Conservation (phyloP, 257 asterid species). For the Pogostemon cablin region DNA sequence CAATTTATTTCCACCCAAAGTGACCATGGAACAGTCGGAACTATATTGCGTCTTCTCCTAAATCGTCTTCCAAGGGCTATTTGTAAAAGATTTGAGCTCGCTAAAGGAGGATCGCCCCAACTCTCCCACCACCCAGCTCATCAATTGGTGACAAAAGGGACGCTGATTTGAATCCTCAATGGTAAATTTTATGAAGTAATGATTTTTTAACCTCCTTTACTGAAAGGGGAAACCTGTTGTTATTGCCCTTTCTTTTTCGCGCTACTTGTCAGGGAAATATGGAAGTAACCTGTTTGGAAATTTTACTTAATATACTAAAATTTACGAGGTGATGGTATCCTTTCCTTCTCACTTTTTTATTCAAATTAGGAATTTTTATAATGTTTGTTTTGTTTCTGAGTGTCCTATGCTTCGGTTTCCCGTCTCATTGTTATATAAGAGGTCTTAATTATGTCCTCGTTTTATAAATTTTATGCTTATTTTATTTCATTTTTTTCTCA, state of each 20-base stretch:
- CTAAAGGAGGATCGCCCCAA: no score
- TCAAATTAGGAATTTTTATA: not conserved
- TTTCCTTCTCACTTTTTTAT: not conserved
- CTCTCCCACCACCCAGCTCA: no score
- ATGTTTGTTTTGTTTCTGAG: not conserved
- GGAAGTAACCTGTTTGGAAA: not conserved
- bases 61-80: no score
- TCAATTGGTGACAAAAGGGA: no score
- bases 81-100: no score
- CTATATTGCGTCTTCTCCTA: no score
- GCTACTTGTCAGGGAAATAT: slow-evolving; percentile 8
- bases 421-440: not conserved
- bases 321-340: slow-evolving; percentile 2
- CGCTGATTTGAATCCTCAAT: no score
- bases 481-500: not conserved
- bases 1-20: no score
- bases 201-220: not conserved
- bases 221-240: not conserved
- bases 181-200: not conserved
- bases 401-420: not conserved
- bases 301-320: not conserved
- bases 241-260: not conserved
- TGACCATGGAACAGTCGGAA: no score
- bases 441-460: not conserved
- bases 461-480: not conserved